These are phyloP conservation scores for Suhomyces kilbournensis DNA, from an alignment of 805 yeast genomes.

Conservation along the genomic window DNA sequence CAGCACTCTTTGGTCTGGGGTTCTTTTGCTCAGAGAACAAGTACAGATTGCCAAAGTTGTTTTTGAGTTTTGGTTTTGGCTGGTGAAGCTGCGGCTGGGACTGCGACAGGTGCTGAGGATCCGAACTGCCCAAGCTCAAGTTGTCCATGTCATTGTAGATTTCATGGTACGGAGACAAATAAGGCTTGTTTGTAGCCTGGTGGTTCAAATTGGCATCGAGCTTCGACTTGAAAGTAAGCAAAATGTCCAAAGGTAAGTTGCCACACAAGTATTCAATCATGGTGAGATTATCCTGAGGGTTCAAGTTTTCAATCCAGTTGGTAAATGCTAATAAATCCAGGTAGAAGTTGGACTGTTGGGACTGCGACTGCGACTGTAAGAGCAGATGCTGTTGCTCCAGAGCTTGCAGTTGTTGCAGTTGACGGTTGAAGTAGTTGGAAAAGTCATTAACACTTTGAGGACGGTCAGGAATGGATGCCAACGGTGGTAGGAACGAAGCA, in stretches of 20 bases:
- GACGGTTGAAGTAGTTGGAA: constrained; percentile 17
- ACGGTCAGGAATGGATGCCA: constrained; percentile 33
- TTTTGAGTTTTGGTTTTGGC: constrained; percentile 33
- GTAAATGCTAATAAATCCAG: constrained; percentile 50
- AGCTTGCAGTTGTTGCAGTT: constrained; percentile 12
- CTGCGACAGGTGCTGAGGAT: neutral
- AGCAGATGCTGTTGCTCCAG: constrained; percentile 4
- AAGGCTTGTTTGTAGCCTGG: constrained; percentile 5
- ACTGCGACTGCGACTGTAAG: constrained; percentile 1
- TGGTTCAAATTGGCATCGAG: constrained; percentile 37
- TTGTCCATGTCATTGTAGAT: constrained; percentile 15
- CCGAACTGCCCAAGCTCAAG: constrained; percentile 10
- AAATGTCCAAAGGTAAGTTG: constrained; percentile 49
- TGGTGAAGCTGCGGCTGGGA: constrained; percentile 26
- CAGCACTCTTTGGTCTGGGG: constrained; percentile 46
- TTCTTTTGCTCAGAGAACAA: constrained; percentile 17
- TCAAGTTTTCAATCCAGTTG: constrained; percentile 50
- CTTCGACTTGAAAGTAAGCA: constrained; percentile 47
- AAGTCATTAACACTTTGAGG: constrained; percentile 45
- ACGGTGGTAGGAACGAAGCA: constrained; percentile 26
- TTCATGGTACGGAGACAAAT: constrained; percentile 8
- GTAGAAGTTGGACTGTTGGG: constrained; percentile 34
- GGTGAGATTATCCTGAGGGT: constrained; percentile 49
- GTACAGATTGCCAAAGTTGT: constrained; percentile 10
- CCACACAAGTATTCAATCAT: constrained; percentile 54